These are phyloP conservation scores for Apiospora rasikravindrae DNA, from an alignment of 2,329 filamentous ascomycete species.

Conservation along the genomic window DNA sequence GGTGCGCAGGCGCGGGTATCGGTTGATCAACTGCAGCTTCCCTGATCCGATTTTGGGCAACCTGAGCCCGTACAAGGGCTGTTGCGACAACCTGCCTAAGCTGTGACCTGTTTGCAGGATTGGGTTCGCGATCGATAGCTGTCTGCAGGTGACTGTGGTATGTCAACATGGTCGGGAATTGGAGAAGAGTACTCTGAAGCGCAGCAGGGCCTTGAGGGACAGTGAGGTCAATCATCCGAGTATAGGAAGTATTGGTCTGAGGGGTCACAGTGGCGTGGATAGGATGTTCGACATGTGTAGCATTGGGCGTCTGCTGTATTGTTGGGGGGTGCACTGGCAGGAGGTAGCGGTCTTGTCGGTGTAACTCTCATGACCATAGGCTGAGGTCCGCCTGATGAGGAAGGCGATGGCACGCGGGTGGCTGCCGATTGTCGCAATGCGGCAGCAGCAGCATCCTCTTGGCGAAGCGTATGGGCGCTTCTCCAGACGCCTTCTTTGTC, in stretches of 20 bases:
- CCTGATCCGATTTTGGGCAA: slow-evolving; percentile 45
- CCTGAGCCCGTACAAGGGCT: slow-evolving; percentile 52
- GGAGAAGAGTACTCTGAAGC: slow-evolving; percentile 51
- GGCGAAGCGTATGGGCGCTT: slow-evolving; percentile 73
- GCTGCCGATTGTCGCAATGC: slow-evolving; percentile 40
- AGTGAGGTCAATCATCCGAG: slow-evolving; percentile 57
- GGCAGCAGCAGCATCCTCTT: slow-evolving; percentile 70
- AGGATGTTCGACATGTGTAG: slow-evolving; percentile 39
- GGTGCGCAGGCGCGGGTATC: slow-evolving; percentile 19
- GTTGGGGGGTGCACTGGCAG: slow-evolving; percentile 34
- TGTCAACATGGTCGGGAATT: slow-evolving; percentile 54
- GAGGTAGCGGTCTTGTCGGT: slow-evolving; percentile 27
- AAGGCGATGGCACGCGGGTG: slow-evolving; percentile 18
- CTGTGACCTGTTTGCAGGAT: slow-evolving; percentile 52
- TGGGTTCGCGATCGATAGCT: slow-evolving; percentile 57
- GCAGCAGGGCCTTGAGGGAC: slow-evolving; percentile 56
- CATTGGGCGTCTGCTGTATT: slow-evolving; percentile 33
- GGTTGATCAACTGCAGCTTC: slow-evolving; percentile 28
- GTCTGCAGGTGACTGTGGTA: slow-evolving; percentile 55
- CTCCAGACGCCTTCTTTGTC: slow-evolving; percentile 86
- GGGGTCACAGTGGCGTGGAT: slow-evolving; percentile 40
- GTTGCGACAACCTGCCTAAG: slow-evolving; percentile 55
- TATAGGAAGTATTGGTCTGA: slow-evolving; percentile 49
- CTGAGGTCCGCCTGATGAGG: slow-evolving; percentile 21
- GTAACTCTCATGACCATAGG: slow-evolving; percentile 21